phyloP scores from a whole-genome alignment of 2,329 filamentous ascomycete species.

The Pseudofabraea citricarpa region DNA sequence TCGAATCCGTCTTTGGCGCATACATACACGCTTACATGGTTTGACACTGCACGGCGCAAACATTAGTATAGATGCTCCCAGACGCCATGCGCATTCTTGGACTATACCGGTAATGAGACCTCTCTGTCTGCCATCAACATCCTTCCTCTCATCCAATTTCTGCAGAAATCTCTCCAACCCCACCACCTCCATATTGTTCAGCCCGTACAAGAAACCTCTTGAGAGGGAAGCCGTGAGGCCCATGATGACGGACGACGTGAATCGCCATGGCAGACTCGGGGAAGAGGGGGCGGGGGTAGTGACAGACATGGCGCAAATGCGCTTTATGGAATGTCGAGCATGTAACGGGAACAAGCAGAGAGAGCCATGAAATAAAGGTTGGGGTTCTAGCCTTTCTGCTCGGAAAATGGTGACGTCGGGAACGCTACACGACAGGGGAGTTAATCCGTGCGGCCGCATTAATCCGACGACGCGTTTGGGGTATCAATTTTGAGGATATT shows the following conservation, averaged over 20 bases:
- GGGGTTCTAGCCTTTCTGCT: not conserved
- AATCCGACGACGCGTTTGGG: too few relatives aligned
- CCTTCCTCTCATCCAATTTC: slow-evolving; percentile 67
- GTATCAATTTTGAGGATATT: too few relatives aligned
- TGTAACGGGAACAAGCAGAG: slow-evolving; percentile 5
- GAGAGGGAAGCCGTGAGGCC: slow-evolving; percentile 66
- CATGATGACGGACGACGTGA: slow-evolving; percentile 70
- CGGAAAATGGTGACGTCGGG: not conserved
- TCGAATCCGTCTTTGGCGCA: too few relatives aligned
- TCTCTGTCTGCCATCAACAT: slow-evolving; percentile 60
- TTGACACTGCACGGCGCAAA: slow-evolving; percentile 57
- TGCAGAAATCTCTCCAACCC: slow-evolving; percentile 73
- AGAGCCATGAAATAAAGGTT: slow-evolving; percentile 4
- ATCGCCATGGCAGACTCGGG: slow-evolving; percentile 57
- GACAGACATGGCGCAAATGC: slow-evolving; percentile 14
- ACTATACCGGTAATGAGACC: slow-evolving; percentile 75
- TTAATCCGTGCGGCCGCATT: not conserved
- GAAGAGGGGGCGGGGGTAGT: slow-evolving; percentile 9
- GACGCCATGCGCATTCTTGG: not conserved
- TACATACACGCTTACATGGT: slow-evolving; percentile 84
- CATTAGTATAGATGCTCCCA: slow-evolving; percentile 4
- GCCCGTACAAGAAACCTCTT: slow-evolving; percentile 67
- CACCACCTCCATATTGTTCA: slow-evolving; percentile 71
- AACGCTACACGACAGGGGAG: slow-evolving; percentile 1
- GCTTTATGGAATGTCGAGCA: slow-evolving; percentile 11